phyloP scores from a whole-genome alignment of 2,329 filamentous ascomycete species.

The Colletotrichum theobromicola region DNA sequence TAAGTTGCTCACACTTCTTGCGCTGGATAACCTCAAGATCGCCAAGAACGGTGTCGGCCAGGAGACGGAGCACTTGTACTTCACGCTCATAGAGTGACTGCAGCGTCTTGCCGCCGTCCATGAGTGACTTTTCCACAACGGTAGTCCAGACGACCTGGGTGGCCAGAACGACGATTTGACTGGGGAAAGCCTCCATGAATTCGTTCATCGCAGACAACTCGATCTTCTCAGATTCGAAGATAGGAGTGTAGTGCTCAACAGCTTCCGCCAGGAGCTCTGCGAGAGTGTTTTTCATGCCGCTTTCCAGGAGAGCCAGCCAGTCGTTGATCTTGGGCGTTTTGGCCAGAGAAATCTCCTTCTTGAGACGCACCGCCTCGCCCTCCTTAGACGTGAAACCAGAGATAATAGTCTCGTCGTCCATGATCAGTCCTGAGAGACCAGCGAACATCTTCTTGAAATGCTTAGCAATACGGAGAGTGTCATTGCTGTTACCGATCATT shows the following conservation, averaged over 20 bases:
- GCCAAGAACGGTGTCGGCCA: constrained; percentile 87
- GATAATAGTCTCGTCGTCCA: constrained; percentile 90
- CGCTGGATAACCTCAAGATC: constrained; percentile 86
- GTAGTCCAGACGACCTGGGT: constrained; percentile 95
- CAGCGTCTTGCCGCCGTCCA: constrained; percentile 73
- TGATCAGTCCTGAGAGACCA: constrained; percentile 85
- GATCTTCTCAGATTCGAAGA: constrained; percentile 75
- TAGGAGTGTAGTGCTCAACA: constrained; percentile 78
- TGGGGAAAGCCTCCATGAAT: constrained; percentile 87
- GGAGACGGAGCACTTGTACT: constrained; percentile 81
- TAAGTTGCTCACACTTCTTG: constrained; percentile 98
- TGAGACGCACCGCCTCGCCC: constrained; percentile 84
- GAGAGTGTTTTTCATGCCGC: constrained; percentile 91
- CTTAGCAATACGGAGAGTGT: constrained; percentile 93
- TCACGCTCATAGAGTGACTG: constrained; percentile 79
- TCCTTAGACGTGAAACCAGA: constrained; percentile 95
- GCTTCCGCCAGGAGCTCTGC: constrained; percentile 91
- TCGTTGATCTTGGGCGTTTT: constrained; percentile 98
- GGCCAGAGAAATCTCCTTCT: constrained; percentile 88
- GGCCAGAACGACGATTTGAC: constrained; percentile 93
- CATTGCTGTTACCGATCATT: constrained; percentile 99
- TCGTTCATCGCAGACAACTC: constrained; percentile 73
- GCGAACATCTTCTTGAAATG: constrained; percentile 99
- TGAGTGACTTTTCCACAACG: constrained; percentile 79
- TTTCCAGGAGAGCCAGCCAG: constrained; percentile 93